Base-by-base conservation (phyloP, 805 yeast species). In the Metschnikowia colocasiae region DNA sequence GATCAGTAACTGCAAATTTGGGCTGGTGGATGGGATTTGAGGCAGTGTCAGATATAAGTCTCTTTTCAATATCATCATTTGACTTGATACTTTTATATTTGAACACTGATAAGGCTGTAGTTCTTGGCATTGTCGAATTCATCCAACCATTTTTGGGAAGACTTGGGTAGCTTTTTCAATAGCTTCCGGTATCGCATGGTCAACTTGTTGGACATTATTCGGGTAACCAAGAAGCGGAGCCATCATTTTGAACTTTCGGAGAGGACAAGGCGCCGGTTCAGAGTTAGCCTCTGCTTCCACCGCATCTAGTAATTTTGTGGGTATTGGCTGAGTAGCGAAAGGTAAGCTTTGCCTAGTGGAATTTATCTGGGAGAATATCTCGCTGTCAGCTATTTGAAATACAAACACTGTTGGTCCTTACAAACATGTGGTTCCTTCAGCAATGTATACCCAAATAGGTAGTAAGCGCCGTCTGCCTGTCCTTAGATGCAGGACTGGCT, bases 31-130 rank as follows among this genome's bases (percentile, higher is more conserved):
- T 18, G 63, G 47, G 61, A 58, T 48, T 64, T 68, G 43, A 73
- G 62, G 45, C 75, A 71, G 49, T 59, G 64, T 8, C 73, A 68
- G 29, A 72, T 71, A 18, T 57, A 50, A 45, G 53, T 68, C 47
- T 73, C 77, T 45, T 57, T 65, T 71, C 75, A 32, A 72, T 68
- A 47, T 71, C 76, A 26, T 71, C 76, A 49, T 73, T 71, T 3
- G 75, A 67, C 52, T 73, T 73, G 50, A 71, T 71, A 47, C 72
- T 67, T 50, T 70, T 68, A 48, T 64, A 66, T 58, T 3, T 68
- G 57, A 20, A 73, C 4, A 68, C 74, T 0, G 74, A 63, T 10
- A 72, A 60, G 0, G 76, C 76, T 3, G 71, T 63, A 47, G 72
- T 76, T 16, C 76, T 76, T 53, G 1, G 68, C 67, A n/a, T 61